Percentiles rank a stretch among this genome's conserved stretches.
These are phyloP conservation scores for Parasitella parasitica DNA, from an alignment of 371 early-diverging fungal genomes.

Conservation along the genomic window DNA sequence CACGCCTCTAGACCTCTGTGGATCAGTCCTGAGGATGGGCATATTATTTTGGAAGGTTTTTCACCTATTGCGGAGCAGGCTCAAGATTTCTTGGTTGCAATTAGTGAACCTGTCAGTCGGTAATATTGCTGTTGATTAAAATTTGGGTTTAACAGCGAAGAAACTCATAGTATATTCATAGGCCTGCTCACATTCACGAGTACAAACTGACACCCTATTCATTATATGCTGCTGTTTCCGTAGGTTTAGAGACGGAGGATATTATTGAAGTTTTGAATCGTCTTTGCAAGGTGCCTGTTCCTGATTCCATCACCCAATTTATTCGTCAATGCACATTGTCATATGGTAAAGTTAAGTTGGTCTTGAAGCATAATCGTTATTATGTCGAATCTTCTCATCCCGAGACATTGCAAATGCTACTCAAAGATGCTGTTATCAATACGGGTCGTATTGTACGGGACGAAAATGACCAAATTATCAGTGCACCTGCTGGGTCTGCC, in stretches of 20 bases:
- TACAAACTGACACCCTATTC: slow-evolving; percentile 98
- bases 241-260: slow-evolving; percentile 95
- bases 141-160: not conserved
- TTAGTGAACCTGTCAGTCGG: slow-evolving; percentile 97
- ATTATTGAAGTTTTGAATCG: slow-evolving; percentile 94
- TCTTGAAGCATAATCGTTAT: slow-evolving; percentile 94
- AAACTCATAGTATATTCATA: too few species aligned
- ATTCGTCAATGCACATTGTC: slow-evolving; percentile 91
- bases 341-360: slow-evolving; percentile 98
- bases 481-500: slow-evolving; percentile 28
- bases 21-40: slow-evolving; percentile 91
- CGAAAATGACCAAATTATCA: slow-evolving; percentile 41
- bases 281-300: slow-evolving; percentile 89
- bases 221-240: slow-evolving; percentile 99
- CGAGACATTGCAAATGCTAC: slow-evolving; percentile 80
- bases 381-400: slow-evolving; percentile 91
- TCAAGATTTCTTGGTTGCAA: slow-evolving; percentile 98
- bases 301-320: slow-evolving; percentile 82
- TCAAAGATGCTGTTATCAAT: slow-evolving; percentile 80
- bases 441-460: slow-evolving; percentile 64
- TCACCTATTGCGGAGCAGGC: slow-evolving; percentile 95
- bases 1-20: slow-evolving; percentile 91
- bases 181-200: slow-evolving; percentile 97
- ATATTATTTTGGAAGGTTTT: slow-evolving; percentile 97
- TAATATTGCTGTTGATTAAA: slow-evolving; percentile 19